These are phyloP conservation scores for Persicaria maculosa DNA, from an alignment of 148 eudicot species.

Conservation along the genomic window DNA sequence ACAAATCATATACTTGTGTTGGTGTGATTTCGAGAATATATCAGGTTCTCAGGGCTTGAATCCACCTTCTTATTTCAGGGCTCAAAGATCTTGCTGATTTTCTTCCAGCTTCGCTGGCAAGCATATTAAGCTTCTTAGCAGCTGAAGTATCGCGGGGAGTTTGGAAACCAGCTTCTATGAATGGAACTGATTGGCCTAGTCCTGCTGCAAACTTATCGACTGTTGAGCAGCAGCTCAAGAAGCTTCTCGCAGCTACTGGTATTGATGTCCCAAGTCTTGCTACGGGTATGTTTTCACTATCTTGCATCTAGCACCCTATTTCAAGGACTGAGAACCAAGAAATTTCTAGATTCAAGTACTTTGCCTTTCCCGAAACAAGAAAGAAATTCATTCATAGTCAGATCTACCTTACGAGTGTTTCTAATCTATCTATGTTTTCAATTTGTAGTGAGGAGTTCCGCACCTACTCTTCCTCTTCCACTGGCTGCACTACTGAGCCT, in stretches of 20 bases:
- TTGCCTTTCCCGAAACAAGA: neutral
- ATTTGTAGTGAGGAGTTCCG: neutral
- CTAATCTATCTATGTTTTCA: neutral
- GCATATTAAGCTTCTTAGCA: slow-evolving; percentile 29
- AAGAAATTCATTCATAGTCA: neutral
- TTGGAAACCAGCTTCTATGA: slow-evolving; percentile 32
- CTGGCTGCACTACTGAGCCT: slow-evolving; percentile 89
- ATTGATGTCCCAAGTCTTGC: slow-evolving; percentile 23
- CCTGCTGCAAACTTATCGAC: slow-evolving; percentile 27
- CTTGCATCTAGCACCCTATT: neutral
- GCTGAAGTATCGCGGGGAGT: slow-evolving; percentile 37
- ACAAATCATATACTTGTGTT: neutral
- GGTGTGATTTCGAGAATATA: neutral
- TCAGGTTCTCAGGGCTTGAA: neutral
- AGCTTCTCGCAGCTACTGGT: slow-evolving; percentile 28
- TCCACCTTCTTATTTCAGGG: slow-evolving; percentile 18
- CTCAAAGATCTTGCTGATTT: slow-evolving; percentile 33
- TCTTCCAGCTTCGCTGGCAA: slow-evolving; percentile 34
- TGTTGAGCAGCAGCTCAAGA: slow-evolving; percentile 26
- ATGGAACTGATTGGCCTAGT: slow-evolving; percentile 38
- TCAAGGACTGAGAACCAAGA: too few species aligned
- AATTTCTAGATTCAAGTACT: too few species aligned
- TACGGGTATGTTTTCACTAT: slow-evolving; percentile 16
- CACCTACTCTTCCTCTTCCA: slow-evolving; percentile 78
- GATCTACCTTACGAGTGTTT: neutral